phyloP scores from a whole-genome alignment of 2,329 filamentous ascomycete species.

The Penicillium vulpinum region DNA sequence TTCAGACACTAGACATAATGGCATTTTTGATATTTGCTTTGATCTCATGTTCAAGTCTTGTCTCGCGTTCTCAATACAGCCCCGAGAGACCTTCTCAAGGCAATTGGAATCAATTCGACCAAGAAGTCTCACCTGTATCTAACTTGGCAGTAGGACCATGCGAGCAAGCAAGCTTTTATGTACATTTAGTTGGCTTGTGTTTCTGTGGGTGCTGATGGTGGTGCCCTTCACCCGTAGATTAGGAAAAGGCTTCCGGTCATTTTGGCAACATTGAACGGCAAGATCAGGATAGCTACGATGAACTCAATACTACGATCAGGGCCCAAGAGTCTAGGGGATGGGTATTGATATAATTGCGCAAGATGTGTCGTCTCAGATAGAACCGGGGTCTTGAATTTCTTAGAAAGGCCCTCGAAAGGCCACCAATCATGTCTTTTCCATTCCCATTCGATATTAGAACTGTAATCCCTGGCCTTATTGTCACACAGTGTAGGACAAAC shows the following conservation, averaged over 20 bases:
- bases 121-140: constrained; percentile 69
- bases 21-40: neutral
- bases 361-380: neutral
- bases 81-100: constrained; percentile 59
- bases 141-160: constrained; percentile 70
- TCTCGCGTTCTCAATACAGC: constrained; percentile 45
- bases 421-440: neutral
- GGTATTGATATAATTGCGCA: constrained; percentile 2
- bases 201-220: constrained; percentile 75
- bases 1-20: neutral
- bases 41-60: neutral
- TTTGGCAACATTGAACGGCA: constrained; percentile 68
- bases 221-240: constrained; percentile 59
- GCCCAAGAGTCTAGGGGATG: constrained; percentile 13
- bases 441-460: neutral
- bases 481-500: constrained; percentile 2
- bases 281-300: constrained; percentile 40
- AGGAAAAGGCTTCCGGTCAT: constrained; percentile 64
- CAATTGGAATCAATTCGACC: constrained; percentile 71
- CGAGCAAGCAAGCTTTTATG: constrained; percentile 63
- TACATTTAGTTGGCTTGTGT: constrained; percentile 83
- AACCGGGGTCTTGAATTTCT: neutral
- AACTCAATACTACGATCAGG: constrained; percentile 5
- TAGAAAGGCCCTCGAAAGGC: neutral
- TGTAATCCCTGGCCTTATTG: neutral